Conservation (phyloP, 345 rosid genomes). For the Populus davidiana region DNA sequence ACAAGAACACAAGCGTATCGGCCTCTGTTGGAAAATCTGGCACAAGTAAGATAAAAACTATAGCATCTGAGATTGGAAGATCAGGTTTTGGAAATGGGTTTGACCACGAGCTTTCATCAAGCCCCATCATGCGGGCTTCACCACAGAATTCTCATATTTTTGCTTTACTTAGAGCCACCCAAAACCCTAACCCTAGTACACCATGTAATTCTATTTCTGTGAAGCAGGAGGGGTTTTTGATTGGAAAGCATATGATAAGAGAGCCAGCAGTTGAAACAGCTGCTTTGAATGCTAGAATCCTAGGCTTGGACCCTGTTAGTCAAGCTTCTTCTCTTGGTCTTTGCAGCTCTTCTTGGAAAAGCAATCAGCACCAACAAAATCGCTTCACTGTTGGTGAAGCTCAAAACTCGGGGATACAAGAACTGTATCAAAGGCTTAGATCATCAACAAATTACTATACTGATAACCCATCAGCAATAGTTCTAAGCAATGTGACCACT, state of each 20-base stretch:
- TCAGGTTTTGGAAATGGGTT: constrained; percentile 40
- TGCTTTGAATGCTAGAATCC: constrained; percentile 29
- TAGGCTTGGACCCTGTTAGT: constrained; percentile 36
- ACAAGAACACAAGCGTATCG: constrained; percentile 45
- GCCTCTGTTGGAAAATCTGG: constrained; percentile 33
- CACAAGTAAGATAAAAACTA: constrained; percentile 35
- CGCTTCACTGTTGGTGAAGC: constrained; percentile 30
- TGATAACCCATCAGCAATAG: constrained; percentile 24
- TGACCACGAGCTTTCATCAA: constrained; percentile 42
- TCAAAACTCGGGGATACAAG: constrained; percentile 54
- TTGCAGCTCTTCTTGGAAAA: constrained; percentile 47
- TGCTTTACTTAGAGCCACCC: constrained; percentile 45
- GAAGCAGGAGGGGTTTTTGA: constrained; percentile 44
- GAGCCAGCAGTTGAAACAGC: constrained; percentile 32
- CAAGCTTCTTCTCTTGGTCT: constrained; percentile 43
- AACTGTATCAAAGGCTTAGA: constrained; percentile 58
- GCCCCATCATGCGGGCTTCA: constrained; percentile 47
- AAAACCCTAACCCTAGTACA: constrained; percentile 43
- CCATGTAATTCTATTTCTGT: constrained; percentile 20
- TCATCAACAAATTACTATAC: constrained; percentile 28
- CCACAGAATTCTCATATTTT: constrained; percentile 51
- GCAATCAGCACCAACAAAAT: constrained; percentile 37
- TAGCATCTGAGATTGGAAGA: constrained; percentile 49
- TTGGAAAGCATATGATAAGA: constrained; percentile 35
- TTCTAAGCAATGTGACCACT: constrained; percentile 37